These are phyloP conservation scores for Coriolopsis trogii DNA, from an alignment of 1,284 basidiomycete species.

Conservation along the genomic window DNA sequence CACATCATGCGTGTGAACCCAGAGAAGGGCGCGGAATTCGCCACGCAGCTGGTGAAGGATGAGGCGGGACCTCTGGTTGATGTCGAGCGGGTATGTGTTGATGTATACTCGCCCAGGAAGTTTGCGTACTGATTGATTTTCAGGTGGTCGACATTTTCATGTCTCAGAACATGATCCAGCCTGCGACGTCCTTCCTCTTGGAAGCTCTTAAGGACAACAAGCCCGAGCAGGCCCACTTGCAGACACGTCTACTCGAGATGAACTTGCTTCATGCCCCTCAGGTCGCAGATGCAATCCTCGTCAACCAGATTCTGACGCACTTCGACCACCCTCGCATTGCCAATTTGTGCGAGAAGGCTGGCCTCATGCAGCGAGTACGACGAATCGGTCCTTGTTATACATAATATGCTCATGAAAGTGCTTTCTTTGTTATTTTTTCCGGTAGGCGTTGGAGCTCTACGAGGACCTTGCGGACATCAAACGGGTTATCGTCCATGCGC, in stretches of 20 bases:
- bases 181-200: conserved; percentile 96
- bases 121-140: conserved; percentile 5
- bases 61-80: conserved; percentile 93
- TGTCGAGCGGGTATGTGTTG: conserved; percentile 84
- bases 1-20: conserved; percentile 97
- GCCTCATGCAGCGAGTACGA: conserved; percentile 92
- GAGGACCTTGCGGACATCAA: conserved; percentile 98
- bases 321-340: conserved; percentile 98
- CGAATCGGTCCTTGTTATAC: too few species aligned
- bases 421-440: conserved; percentile 3
- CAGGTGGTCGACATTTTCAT: conserved; percentile 98
- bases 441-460: conserved; percentile 96
- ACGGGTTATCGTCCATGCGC: conserved; percentile 95
- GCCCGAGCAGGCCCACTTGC: conserved; percentile 95
- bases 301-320: conserved; percentile 98
- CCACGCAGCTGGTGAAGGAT: conserved; percentile 93
- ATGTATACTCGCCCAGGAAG: not conserved
- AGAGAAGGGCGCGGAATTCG: conserved; percentile 98
- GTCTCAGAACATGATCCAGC: conserved; percentile 99
- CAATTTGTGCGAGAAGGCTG: conserved; percentile 98
- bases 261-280: conserved; percentile 98
- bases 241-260: conserved; percentile 98
- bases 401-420: conserved; percentile 33
- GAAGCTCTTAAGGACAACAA: conserved; percentile 99
- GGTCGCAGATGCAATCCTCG: conserved; percentile 98